Percentiles rank a stretch among this genome's conserved stretches.
Conservation (phyloP, 2,329 filamentous ascomycete species). For the Fusarium xylarioides region DNA sequence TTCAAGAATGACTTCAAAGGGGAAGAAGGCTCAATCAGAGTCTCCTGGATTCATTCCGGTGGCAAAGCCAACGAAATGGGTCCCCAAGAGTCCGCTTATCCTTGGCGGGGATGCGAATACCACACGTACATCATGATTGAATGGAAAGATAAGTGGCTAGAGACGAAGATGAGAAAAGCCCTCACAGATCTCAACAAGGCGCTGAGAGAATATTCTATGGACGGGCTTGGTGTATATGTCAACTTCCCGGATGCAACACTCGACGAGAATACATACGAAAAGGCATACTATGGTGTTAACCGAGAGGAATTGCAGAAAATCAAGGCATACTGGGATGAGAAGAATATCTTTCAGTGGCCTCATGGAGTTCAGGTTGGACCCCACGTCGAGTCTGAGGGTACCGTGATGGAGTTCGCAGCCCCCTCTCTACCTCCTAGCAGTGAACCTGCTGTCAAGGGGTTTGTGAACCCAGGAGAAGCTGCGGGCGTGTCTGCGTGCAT, state of each 20-base stretch:
- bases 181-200: background rate
- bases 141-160: slow-evolving; percentile 47
- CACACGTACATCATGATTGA: slow-evolving; percentile 45
- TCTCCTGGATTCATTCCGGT: slow-evolving; percentile 44
- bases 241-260: slow-evolving; percentile 43
- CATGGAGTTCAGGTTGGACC: slow-evolving; percentile 35
- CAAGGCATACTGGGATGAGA: slow-evolving; percentile 43
- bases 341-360: slow-evolving; percentile 41
- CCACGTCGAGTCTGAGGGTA: fast-evolving
- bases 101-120: slow-evolving; percentile 43
- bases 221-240: slow-evolving; percentile 38
- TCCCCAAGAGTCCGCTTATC: slow-evolving; percentile 38
- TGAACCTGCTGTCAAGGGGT: fast-evolving
- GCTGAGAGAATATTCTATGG: slow-evolving; percentile 35
- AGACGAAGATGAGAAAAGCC: slow-evolving; percentile 35
- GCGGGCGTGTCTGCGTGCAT: fast-evolving
- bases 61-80: slow-evolving; percentile 17
- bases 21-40: slow-evolving; percentile 28
- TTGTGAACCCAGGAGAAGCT: background rate
- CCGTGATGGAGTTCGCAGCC: fast-evolving
- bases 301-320: slow-evolving; percentile 30
- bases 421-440: background rate
- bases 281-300: slow-evolving; percentile 47
- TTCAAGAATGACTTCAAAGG: slow-evolving; percentile 34
- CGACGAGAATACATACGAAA: slow-evolving; percentile 23